Evolutionary conservation across 2,329 filamentous ascomycete species (phyloP).

Genomic region (Calonectria crousiana): DNA sequence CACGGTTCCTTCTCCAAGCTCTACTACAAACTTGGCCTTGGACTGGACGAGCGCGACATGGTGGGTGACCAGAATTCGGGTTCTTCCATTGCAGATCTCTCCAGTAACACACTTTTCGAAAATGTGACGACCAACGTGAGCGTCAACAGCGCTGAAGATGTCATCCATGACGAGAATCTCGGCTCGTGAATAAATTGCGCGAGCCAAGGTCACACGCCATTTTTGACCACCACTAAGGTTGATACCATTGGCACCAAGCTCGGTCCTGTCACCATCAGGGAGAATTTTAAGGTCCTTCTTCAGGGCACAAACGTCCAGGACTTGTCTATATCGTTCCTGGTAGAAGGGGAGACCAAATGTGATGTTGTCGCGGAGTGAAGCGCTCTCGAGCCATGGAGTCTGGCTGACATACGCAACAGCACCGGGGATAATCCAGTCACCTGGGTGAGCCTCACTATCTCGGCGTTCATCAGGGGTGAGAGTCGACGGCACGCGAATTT

Average conservation of each 20-base stretch:
- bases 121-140: slow-evolving; percentile 83
- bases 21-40: slow-evolving; percentile 79
- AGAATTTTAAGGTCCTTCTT: slow-evolving; percentile 83
- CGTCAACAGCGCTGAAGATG: slow-evolving; percentile 86
- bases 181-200: slow-evolving; percentile 83
- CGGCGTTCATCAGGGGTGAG: slow-evolving; percentile 66
- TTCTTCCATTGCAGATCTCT: slow-evolving; percentile 75
- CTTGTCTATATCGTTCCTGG: slow-evolving; percentile 76
- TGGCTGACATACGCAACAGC: slow-evolving; percentile 82
- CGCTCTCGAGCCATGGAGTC: slow-evolving; percentile 89
- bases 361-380: slow-evolving; percentile 82
- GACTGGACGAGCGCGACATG: slow-evolving; percentile 79
- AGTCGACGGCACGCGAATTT: slow-evolving; percentile 66
- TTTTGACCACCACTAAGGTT: slow-evolving; percentile 87
- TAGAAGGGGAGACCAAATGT: slow-evolving; percentile 80
- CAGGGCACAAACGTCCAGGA: slow-evolving; percentile 79
- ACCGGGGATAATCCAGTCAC: slow-evolving; percentile 77
- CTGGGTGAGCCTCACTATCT: slow-evolving; percentile 71
- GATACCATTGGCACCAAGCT: slow-evolving; percentile 87
- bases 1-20: slow-evolving; percentile 77
- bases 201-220: slow-evolving; percentile 84
- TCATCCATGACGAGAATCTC: slow-evolving; percentile 84
- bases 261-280: slow-evolving; percentile 80
- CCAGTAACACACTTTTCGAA: slow-evolving; percentile 82
- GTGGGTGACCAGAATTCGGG: slow-evolving; percentile 84